Evolutionary conservation across 257 asterid species (phyloP), one percentile per base, ranked within the genome.

Genomic region (Verbena officinalis): DNA sequence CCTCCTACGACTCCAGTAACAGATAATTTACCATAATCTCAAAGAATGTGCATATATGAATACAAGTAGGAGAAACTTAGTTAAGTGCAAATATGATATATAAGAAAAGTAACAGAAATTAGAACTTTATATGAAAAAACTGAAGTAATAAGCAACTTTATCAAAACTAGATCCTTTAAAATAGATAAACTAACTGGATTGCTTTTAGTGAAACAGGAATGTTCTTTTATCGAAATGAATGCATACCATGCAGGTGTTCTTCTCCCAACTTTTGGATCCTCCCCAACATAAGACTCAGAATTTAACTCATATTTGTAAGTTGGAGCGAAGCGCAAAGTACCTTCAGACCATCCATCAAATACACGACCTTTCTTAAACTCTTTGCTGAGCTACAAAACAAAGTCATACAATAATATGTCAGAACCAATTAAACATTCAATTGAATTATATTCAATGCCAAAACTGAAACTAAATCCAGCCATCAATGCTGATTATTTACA

Each of bases 281-380:
- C 87, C 36, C 91, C 89, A 1, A 40, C 10, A 72, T 94, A 94
- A 38, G 84, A 73, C 4, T 83, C 89, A 1, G 99, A 85, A 72
- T 88, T 79, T 9, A 62, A 17, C 71, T 86, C 96, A 56, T 94
- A 94, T 68, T 90, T 94, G 68, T 94, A 94, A 19, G 99, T 94
- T 4, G 99, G 99, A 46, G 96, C 87, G 76, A 94, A 94, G 74
- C 59, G 77, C 72, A 90, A 59, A 53, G 72, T 63, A 59, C 98
- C 99, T 78, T 94, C 99, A 0, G 89, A 88, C 99, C 99, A 90
- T 76, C 99, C 99, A 75, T 88, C 93, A 69, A 94, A 94, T 55
- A 80, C 85, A 52, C 87, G 86, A 24, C 95, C 96, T 72, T 84
- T 88, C 73, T 75, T 90, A 59, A 90, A 65, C 84, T 94, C 99